Evolutionary conservation across 1,284 basidiomycete species (phyloP), one percentile per base, ranked within the genome.

Genomic region (Tilletia caries): DNA sequence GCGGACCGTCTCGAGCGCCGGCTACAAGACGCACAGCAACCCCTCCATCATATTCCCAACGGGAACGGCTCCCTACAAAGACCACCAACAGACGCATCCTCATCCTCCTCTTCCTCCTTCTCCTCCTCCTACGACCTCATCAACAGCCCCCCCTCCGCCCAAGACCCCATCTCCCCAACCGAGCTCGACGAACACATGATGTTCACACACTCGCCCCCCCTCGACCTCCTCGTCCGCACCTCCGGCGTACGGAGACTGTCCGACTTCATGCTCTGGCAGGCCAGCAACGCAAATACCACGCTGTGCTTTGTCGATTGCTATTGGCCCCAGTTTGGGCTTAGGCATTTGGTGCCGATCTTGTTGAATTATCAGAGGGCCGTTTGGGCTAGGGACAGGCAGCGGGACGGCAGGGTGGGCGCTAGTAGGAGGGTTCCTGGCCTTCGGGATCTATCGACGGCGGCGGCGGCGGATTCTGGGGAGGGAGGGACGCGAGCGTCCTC

Each of bases 221-320:
- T 98, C 2, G 95, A 98, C 80, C 89, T 99, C 65, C 87, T 98
- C 67, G 87, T 99, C 15, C 88, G 96, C 64, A 98, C 95, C 0
- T 94, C 92, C 64, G 93, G 93, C 23, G 96, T 96, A 0, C 90
- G 89, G 65, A 88, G 95, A 1, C 84, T 99, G 25, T 94, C 92
- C 80, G 93, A 97, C 81, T 99, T 91, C 81, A 85, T 98, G 83
- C 88, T 95, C 29, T 98, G 94, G 95, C 95, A 97, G 89, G 92
- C 91, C 69, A 70, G 88, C 79, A 43, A 62, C 20, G 10, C 62
- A 8, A 29, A 91, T 74, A 92, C 93, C 0, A 92, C 95, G 75
- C 85, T 98, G n/a, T 92, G 98, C 82, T 95, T 97, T 83, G 88
- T 90, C n/a, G 85, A 89, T 41, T 89, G 89, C 0, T 95, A 91